Evolutionary conservation across 2,329 filamentous ascomycete genomes (phyloP).

Genomic region (Sclerotinia subarctica): DNA sequence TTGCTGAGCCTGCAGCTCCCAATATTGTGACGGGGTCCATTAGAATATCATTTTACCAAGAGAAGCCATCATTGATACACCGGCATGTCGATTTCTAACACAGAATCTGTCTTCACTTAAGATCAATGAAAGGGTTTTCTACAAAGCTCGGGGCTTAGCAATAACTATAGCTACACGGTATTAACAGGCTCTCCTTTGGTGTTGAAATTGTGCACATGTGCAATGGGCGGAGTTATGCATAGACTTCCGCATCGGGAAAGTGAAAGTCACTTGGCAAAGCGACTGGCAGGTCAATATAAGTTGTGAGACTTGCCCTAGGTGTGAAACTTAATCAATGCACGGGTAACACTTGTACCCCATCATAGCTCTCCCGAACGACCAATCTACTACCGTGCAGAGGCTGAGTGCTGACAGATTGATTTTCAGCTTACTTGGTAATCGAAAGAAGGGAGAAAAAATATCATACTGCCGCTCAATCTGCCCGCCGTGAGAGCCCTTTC

Average conservation of each 20-base stretch:
- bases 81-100: background rate
- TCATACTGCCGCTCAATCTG: background rate
- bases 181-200: background rate
- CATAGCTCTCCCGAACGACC: background rate
- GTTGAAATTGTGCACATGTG: background rate
- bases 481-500: background rate
- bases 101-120: background rate
- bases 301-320: background rate
- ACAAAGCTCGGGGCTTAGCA: background rate
- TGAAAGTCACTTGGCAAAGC: background rate
- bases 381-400: no score
- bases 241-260: background rate
- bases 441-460: no score
- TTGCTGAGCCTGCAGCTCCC: slow-evolving; percentile 15
- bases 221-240: background rate
- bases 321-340: background rate
- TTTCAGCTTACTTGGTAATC: no score
- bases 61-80: background rate
- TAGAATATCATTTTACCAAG: background rate
- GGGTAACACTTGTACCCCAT: background rate
- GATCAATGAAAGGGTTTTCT: no score
- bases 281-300: background rate
- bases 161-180: background rate
- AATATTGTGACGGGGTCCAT: slow-evolving; percentile 16
- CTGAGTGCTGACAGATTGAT: no score